Evolutionary conservation across 75 land plant genomes (phyloP).

Genomic region (Cryptomeria japonica): DNA sequence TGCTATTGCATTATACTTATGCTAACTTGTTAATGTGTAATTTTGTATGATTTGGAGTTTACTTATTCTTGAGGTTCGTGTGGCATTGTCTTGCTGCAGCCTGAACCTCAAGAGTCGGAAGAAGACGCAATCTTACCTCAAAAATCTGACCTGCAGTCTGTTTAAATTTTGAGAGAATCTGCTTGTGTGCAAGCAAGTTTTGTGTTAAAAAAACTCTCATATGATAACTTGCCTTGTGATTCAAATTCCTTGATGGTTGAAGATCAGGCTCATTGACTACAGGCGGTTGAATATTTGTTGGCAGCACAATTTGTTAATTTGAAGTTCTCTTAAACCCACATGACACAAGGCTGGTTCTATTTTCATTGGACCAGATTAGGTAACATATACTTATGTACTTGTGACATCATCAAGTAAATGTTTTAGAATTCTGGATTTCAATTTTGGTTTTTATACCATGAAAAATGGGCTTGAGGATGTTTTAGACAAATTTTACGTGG

Average conservation of each 20-base stretch:
- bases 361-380: neutral
- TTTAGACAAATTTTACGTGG: neutral
- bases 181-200: neutral
- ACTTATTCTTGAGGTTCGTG: slow-evolving; percentile 3
- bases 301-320: neutral
- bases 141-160: slow-evolving; percentile 5
- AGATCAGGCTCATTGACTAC: slow-evolving; percentile 6
- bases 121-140: neutral
- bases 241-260: slow-evolving; percentile 7
- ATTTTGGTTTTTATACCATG: neutral
- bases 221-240: neutral
- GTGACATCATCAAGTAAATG: neutral
- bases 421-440: neutral
- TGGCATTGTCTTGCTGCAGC: slow-evolving; percentile 2
- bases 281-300: neutral
- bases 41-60: neutral
- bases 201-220: neutral
- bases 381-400: neutral
- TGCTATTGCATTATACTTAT: neutral
- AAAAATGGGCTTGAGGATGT: neutral
- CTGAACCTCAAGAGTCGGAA: neutral
- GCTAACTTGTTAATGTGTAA: neutral
- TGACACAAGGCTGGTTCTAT: neutral
- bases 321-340: neutral
- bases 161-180: slow-evolving; percentile 10